Evolutionary conservation across 2,329 filamentous ascomycete genomes (phyloP).

Genomic region (Cercospora sp.): DNA sequence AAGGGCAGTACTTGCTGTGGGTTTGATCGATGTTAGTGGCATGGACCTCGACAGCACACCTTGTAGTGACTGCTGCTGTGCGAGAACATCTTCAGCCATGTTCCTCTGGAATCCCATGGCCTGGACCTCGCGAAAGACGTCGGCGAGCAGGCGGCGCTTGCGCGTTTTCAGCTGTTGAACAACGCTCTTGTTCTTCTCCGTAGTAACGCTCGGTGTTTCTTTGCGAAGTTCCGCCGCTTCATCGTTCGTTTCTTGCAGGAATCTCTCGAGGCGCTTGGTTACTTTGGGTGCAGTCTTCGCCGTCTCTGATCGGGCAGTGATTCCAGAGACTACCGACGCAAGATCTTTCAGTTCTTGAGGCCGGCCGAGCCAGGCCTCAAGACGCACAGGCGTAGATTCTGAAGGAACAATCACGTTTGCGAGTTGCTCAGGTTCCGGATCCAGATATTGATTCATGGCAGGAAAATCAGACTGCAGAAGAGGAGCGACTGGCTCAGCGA

Average conservation of each 20-base stretch:
- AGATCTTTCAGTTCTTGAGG: slow-evolving; percentile 10
- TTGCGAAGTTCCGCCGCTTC: slow-evolving; percentile 75
- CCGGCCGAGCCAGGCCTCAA: slow-evolving; percentile 15
- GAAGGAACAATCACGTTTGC: neutral
- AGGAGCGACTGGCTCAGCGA: slow-evolving; percentile 72
- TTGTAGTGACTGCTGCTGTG: slow-evolving; percentile 70
- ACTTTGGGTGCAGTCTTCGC: neutral
- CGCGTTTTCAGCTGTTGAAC: slow-evolving; percentile 88
- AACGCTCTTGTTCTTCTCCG: slow-evolving; percentile 78
- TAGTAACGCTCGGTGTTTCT: slow-evolving; percentile 78
- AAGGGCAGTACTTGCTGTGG: slow-evolving; percentile 16
- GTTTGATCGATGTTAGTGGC: slow-evolving; percentile 33
- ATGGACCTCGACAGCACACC: slow-evolving; percentile 63
- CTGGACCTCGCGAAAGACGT: slow-evolving; percentile 78
- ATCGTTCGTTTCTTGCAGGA: slow-evolving; percentile 57
- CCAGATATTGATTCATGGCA: neutral
- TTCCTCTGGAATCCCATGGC: slow-evolving; percentile 90
- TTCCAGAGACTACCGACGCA: neutral
- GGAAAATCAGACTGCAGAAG: slow-evolving; percentile 47
- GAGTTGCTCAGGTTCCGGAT: neutral
- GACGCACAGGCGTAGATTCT: neutral
- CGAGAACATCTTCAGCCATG: slow-evolving; percentile 70
- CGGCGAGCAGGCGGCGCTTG: slow-evolving; percentile 87
- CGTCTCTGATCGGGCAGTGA: neutral
- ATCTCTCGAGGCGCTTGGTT: slow-evolving; percentile 19